Base-by-base conservation (phyloP, 2,329 filamentous ascomycete species). In the Calycina herbarum region DNA sequence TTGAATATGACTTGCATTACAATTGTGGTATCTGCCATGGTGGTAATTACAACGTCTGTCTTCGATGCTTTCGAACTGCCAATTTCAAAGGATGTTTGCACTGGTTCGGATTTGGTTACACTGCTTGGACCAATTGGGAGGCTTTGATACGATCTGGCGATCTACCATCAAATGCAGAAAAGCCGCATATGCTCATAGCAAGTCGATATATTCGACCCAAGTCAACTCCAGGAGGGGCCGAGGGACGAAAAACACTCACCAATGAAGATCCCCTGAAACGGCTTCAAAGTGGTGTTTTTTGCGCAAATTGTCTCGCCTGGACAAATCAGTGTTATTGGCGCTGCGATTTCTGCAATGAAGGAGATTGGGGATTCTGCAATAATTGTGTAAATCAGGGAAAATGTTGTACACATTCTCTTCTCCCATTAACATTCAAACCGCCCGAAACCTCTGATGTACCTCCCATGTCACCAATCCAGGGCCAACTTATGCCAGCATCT, bases 311-410 rank as follows among this genome's bases (percentile, higher is more conserved):
- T 76, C 81, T 84, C 20, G 81, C 85, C 0, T 91, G 87, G 81
- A 85, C 92, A 0, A 94, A 96, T 72, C 85, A 89, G 61, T 95
- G 92, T 77, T 96, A 92, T 78, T 98, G 94, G 94, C 89, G 91
- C 68, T 98, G 94, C 76, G 87, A 90, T 66, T 77, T 84, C 31
- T 98, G 94, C 79, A 97, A 97, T 72, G 88, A 95, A 68, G 94
- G 93, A 5, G 94, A 96, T 74, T 98, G 94, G 94, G 94, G 94
- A 0, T 97, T 92, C 76, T 98, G 94, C 78, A 93, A 94, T 72
- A 80, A 84, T 67, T 98, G 94, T 70, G 92, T 97, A 35, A 94
- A 94, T 66, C 88, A 89, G 76, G 93, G 92, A 17, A 84, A 84
- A 66, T 90, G 88, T 66, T 98, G 94, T 78, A 91, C 89, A 0